Percentiles rank a stretch among this genome's conserved stretches.
Evolutionary conservation across 768 basidiomycete genomes (phyloP).

Genomic region (Dioszegia aurantiaca): DNA sequence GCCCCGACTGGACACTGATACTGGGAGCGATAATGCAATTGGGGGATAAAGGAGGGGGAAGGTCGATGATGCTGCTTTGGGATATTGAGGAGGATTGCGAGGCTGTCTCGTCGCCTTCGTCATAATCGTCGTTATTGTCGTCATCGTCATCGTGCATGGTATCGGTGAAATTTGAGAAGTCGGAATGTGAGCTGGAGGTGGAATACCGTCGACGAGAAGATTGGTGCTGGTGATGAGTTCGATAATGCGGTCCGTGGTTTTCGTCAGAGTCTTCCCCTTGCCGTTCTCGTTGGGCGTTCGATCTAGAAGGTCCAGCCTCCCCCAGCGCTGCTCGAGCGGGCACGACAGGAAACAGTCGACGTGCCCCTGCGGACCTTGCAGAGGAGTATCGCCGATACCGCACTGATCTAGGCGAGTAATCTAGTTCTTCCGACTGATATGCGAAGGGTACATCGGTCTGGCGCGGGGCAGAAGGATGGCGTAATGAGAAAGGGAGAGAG

Average conservation of each 20-base stretch:
- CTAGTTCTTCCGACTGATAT: conserved; percentile 7
- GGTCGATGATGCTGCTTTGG: conserved; percentile 39
- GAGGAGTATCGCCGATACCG: conserved; percentile 3
- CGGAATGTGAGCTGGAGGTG: too few species aligned
- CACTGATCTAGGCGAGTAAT: conserved; percentile 4
- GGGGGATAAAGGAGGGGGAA: conserved; percentile 34
- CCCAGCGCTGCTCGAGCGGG: background rate
- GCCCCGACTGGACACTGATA: conserved; percentile 23
- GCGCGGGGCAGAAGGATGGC: conserved; percentile 16
- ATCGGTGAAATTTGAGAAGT: too few species aligned
- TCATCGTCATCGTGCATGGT: background rate
- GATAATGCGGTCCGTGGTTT: background rate
- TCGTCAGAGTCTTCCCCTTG: conserved; percentile 13
- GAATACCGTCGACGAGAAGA: too few species aligned
- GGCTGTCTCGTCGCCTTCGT: conserved; percentile 8
- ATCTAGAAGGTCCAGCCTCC: conserved; percentile 7
- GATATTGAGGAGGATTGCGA: conserved; percentile 28
- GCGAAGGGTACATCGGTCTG: conserved; percentile 17
- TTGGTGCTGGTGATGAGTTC: too few species aligned
- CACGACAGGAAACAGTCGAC: background rate
- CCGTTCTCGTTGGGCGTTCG: too few species aligned
- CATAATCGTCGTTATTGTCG: conserved; percentile 10
- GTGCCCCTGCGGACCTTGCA: background rate
- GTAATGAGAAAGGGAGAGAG: conserved; percentile 23
- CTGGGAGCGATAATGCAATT: conserved; percentile 27